phyloP scores from a whole-genome alignment of 805 yeast species.

The Nakazawaea sp. region DNA sequence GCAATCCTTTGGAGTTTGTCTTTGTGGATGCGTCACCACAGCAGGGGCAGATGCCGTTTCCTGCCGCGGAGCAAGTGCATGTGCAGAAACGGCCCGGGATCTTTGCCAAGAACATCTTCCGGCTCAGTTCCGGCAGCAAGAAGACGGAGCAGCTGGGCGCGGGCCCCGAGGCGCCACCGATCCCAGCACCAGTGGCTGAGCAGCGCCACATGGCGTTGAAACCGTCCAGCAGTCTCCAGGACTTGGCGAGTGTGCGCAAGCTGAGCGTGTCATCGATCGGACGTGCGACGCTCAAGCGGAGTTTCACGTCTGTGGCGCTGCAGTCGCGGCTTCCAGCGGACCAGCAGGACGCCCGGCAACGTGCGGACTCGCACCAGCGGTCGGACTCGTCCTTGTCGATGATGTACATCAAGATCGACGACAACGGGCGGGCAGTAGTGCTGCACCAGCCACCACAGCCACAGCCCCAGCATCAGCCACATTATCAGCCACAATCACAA shows the following conservation, averaged over 20 bases:
- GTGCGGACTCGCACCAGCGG: not conserved
- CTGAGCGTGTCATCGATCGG: slow-evolving; percentile 6
- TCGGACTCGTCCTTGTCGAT: slow-evolving; percentile 3
- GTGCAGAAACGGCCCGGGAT: slow-evolving; percentile 2
- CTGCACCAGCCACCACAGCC: too few relatives aligned
- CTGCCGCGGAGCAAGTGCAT: not conserved
- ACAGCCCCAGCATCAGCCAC: too few relatives aligned
- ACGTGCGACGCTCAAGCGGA: slow-evolving; percentile 10
- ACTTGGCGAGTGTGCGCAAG: slow-evolving; percentile 7
- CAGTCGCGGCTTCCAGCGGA: slow-evolving; percentile 7
- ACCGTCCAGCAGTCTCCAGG: slow-evolving; percentile 7
- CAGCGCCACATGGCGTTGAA: not conserved
- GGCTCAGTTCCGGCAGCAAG: slow-evolving; percentile 5
- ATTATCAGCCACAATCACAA: too few relatives aligned
- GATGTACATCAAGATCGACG: slow-evolving; percentile 7
- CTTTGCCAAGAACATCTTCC: slow-evolving; percentile 12
- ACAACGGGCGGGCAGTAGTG: slow-evolving; percentile 10
- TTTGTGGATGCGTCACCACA: slow-evolving; percentile 22
- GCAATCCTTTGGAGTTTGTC: slow-evolving; percentile 23
- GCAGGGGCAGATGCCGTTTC: slow-evolving; percentile 1
- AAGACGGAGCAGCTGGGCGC: slow-evolving; percentile 4
- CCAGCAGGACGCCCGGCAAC: not conserved
- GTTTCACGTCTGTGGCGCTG: slow-evolving; percentile 9
- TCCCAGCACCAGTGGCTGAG: not conserved
- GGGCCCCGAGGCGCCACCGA: not conserved